Evolutionary conservation across 352 stramenopile genomes (phyloP).

Genomic region (Phytophthora pisi): DNA sequence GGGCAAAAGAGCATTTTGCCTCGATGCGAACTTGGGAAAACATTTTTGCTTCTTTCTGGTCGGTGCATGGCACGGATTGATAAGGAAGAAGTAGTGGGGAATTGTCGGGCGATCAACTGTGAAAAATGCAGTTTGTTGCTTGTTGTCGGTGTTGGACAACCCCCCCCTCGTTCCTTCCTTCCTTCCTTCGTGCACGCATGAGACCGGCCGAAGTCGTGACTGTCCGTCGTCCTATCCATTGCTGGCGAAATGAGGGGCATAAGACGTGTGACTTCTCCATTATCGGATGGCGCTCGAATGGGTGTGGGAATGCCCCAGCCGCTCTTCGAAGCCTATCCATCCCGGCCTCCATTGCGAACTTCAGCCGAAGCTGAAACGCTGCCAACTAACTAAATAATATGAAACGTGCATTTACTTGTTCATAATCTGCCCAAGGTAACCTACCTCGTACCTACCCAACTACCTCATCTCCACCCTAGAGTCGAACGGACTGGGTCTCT

Average conservation of each 20-base stretch:
- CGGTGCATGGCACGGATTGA: background rate
- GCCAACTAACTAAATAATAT: too few species aligned
- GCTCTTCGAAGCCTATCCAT: background rate
- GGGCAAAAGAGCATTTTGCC: too few species aligned
- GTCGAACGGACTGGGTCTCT: conserved; percentile 55
- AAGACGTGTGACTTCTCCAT: background rate
- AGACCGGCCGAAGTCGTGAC: background rate
- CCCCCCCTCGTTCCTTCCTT: too few species aligned
- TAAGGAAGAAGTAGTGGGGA: too few species aligned
- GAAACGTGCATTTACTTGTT: too few species aligned
- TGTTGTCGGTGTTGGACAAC: too few species aligned
- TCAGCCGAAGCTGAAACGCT: background rate
- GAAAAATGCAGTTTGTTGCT: too few species aligned
- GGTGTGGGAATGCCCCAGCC: background rate
- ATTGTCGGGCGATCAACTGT: too few species aligned
- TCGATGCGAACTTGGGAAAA: background rate
- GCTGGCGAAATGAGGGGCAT: conserved; percentile 1
- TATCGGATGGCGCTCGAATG: background rate
- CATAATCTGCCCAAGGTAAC: too few species aligned
- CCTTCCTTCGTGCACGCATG: too few species aligned
- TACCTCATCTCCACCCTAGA: conserved; percentile 32
- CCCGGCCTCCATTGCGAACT: too few species aligned
- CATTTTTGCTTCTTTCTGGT: background rate
- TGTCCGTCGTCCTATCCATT: conserved; percentile 19
- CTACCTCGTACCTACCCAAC: background rate